Evolutionary conservation across 768 basidiomycete genomes (phyloP).

Genomic region (Pisolithus tinctorius): DNA sequence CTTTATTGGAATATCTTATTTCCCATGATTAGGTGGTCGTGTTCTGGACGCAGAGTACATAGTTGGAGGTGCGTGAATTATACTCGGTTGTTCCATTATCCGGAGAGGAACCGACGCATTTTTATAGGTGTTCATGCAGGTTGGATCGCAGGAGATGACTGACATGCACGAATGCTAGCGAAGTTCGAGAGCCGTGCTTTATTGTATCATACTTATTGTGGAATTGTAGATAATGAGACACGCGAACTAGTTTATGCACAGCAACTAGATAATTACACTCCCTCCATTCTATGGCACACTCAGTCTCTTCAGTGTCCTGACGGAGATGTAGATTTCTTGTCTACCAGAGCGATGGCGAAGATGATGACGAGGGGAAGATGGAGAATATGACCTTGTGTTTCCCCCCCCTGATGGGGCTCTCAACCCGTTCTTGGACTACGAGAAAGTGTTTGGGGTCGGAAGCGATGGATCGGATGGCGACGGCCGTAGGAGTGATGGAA

Average conservation of each 20-base stretch:
- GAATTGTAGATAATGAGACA: slow-evolving; percentile 28
- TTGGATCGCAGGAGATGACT: neutral
- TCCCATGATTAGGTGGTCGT: too few relatives aligned
- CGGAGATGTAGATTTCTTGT: slow-evolving; percentile 14
- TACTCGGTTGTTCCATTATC: too few relatives aligned
- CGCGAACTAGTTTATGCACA: too few relatives aligned
- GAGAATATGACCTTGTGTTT: neutral
- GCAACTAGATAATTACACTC: too few relatives aligned
- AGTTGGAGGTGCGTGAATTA: neutral
- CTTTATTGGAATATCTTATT: too few relatives aligned
- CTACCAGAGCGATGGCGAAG: slow-evolving; percentile 11
- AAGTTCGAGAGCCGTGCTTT: too few relatives aligned
- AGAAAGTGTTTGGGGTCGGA: slow-evolving; percentile 5
- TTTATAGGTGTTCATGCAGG: neutral
- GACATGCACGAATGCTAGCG: neutral
- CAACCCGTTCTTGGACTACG: slow-evolving; percentile 21
- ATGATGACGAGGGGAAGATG: neutral
- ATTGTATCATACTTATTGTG: too few relatives aligned
- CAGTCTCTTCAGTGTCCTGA: slow-evolving; percentile 15
- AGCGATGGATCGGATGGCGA: neutral
- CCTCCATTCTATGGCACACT: slow-evolving; percentile 7
- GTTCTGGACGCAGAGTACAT: neutral
- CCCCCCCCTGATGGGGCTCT: slow-evolving; percentile 6
- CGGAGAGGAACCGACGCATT: too few relatives aligned
- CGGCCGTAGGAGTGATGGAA: neutral